Conservation (phyloP, 2,329 filamentous ascomycete species). For the Neopestalotiopsis sp. region DNA sequence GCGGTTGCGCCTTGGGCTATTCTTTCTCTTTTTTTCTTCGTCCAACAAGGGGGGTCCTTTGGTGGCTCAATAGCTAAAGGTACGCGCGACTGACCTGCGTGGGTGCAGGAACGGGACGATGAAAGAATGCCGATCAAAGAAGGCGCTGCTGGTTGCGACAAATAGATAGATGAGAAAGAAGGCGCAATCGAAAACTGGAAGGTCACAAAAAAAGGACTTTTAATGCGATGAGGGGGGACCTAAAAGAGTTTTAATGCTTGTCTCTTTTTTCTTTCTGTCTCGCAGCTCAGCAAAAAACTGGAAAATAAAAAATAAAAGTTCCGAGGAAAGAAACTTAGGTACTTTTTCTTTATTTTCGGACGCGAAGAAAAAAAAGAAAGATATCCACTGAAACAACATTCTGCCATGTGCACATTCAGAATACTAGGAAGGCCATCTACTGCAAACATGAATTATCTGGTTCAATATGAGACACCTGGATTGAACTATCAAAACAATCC, state of each 20-base stretch:
- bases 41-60: not conserved
- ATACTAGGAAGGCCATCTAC: not conserved
- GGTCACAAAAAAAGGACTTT: too few relatives aligned
- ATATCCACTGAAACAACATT: not conserved
- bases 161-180: not conserved
- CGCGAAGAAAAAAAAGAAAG: slow-evolving; percentile 6
- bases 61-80: not conserved
- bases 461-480: too few relatives aligned
- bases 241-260: slow-evolving; percentile 3
- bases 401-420: not conserved
- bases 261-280: slow-evolving; percentile 1
- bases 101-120: not conserved
- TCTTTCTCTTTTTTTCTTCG: not conserved
- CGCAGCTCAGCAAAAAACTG: slow-evolving; percentile 2
- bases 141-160: not conserved
- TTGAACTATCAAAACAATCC: too few relatives aligned
- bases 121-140: not conserved
- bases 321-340: slow-evolving; percentile 5
- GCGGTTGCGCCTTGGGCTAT: not conserved
- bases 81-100: not conserved
- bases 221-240: not conserved
- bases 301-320: slow-evolving; percentile 13
- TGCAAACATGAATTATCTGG: not conserved
- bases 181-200: slow-evolving; percentile 2
- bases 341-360: slow-evolving; percentile 3